Evolutionary conservation across 176 grass and related monocot species (phyloP), one percentile per base, ranked within the genome.

Genomic region (Metroxylon sagu): DNA sequence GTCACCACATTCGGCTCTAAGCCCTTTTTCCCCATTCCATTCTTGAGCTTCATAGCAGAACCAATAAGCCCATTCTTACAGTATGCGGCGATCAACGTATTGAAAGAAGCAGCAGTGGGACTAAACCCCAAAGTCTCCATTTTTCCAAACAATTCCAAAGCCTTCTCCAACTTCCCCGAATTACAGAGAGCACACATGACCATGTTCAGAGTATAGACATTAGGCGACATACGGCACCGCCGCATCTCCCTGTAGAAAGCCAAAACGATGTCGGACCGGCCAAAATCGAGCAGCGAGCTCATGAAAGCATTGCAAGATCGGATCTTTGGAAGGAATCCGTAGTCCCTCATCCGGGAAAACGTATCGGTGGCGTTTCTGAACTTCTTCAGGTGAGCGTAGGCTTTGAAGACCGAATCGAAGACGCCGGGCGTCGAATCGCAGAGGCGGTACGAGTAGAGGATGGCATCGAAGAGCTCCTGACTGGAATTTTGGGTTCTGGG

Each of bases 151-250:
- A 95, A 5, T 29, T 53, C 65, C 8, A 71, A 28, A 1, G 86
- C 90, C 25, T 84, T 77, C 3, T 27, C 80, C 3, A 81, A 8
- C 57, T 69, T 85, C 10, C 86, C 90, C 23, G 49, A 18, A 55
- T 59, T 68, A 14, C 86, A 84, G 18, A 67, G 69, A 0, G 83
- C 79, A 0, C 65, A 64, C 31, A 95, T 29, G 31, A 87, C 64
- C 90, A 95, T 95, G 68, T 95, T 95, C 29, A 77, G 56, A 14
- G 90, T 95, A 68, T 83, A 95, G 23, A 63, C 80, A 21, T 95
- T 89, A 25, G 80, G 86, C 2, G 90, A 86, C 54, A 89, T 74
- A 56, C 82, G 25, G 25, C 76, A 66, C 39, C 82, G 66, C 39
- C 74, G 82, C 85, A 89, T 89, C 82, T 95, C 90, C 30, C 76